These are phyloP conservation scores for Alternaria postmessia DNA, from an alignment of 2,329 filamentous ascomycete species.

Conservation along the genomic window DNA sequence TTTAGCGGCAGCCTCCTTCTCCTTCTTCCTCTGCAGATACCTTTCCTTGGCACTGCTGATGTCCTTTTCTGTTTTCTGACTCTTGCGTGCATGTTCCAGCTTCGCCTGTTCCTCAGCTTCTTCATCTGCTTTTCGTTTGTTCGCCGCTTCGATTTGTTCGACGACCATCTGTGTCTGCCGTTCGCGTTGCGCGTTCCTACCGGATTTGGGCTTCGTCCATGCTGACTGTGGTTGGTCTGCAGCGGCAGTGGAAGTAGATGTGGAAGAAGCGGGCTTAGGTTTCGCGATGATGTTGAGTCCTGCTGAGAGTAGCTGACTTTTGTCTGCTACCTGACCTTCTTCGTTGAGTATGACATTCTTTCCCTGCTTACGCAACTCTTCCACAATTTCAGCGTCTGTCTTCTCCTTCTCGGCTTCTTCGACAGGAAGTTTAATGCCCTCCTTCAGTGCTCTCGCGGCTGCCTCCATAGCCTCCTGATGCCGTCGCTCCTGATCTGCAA, in stretches of 20 bases:
- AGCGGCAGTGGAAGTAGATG: slow-evolving; percentile 27
- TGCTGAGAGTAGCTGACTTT: slow-evolving; percentile 77
- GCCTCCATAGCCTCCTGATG: slow-evolving; percentile 76
- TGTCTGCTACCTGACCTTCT: slow-evolving; percentile 83
- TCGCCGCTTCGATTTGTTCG: slow-evolving; percentile 75
- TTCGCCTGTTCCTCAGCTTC: slow-evolving; percentile 71
- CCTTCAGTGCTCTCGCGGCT: slow-evolving; percentile 57
- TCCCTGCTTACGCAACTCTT: slow-evolving; percentile 70
- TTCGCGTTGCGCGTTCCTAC: slow-evolving; percentile 73
- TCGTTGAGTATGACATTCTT: slow-evolving; percentile 77
- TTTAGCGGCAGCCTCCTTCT: slow-evolving; percentile 76
- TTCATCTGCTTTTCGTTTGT: slow-evolving; percentile 74
- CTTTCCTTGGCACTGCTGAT: slow-evolving; percentile 81
- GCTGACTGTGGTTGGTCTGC: slow-evolving; percentile 12
- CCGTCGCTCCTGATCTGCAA: slow-evolving; percentile 73
- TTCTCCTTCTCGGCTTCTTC: slow-evolving; percentile 45
- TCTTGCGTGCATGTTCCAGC: slow-evolving; percentile 74
- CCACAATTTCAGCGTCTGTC: slow-evolving; percentile 70
- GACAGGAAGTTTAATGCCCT: slow-evolving; percentile 43
- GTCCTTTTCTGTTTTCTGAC: slow-evolving; percentile 77
- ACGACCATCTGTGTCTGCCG: slow-evolving; percentile 81
- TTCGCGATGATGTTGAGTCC: slow-evolving; percentile 76
- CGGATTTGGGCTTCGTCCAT: slow-evolving; percentile 38
- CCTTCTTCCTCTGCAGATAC: slow-evolving; percentile 78
- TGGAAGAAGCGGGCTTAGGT: slow-evolving; percentile 59